Evolutionary conservation across 768 basidiomycete genomes (phyloP).

Genomic region (Thelephora ganbajun): DNA sequence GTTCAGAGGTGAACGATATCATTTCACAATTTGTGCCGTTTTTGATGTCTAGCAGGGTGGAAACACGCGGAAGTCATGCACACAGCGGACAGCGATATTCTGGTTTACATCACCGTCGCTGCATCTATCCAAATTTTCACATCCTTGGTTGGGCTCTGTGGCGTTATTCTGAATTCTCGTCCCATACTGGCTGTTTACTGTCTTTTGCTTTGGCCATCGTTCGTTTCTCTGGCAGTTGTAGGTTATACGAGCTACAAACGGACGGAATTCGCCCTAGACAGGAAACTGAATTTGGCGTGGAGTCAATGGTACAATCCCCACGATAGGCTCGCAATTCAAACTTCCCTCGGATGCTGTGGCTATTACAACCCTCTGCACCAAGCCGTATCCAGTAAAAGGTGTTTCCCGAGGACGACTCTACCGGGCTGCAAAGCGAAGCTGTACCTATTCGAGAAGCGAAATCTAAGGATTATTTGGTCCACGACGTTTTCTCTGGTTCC

Average conservation of each 20-base stretch:
- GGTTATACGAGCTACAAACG: slow-evolving; percentile 57
- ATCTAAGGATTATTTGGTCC: slow-evolving; percentile 33
- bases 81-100: slow-evolving; percentile 42
- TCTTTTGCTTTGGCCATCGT: slow-evolving; percentile 51
- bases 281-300: slow-evolving; percentile 59
- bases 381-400: slow-evolving; percentile 39
- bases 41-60: slow-evolving; percentile 29
- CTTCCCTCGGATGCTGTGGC: slow-evolving; percentile 51
- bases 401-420: slow-evolving; percentile 46
- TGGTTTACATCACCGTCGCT: slow-evolving; percentile 42
- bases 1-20: slow-evolving; percentile 32
- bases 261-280: slow-evolving; percentile 42
- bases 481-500: slow-evolving; percentile 42
- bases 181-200: slow-evolving; percentile 55
- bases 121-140: slow-evolving; percentile 43
- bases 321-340: slow-evolving; percentile 44
- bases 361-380: slow-evolving; percentile 49
- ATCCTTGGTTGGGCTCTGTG: slow-evolving; percentile 44
- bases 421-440: slow-evolving; percentile 58
- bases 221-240: slow-evolving; percentile 41
- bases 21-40: not conserved
- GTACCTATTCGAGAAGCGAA: slow-evolving; percentile 33
- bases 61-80: slow-evolving; percentile 47
- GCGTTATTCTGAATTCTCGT: slow-evolving; percentile 51
- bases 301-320: slow-evolving; percentile 42